A percentile compares a stretch with the other conserved stretches of the same genome.
Evolutionary conservation across 176 grass and related monocot genomes (phyloP).

Genomic region (Puccinellia tenuiflora): DNA sequence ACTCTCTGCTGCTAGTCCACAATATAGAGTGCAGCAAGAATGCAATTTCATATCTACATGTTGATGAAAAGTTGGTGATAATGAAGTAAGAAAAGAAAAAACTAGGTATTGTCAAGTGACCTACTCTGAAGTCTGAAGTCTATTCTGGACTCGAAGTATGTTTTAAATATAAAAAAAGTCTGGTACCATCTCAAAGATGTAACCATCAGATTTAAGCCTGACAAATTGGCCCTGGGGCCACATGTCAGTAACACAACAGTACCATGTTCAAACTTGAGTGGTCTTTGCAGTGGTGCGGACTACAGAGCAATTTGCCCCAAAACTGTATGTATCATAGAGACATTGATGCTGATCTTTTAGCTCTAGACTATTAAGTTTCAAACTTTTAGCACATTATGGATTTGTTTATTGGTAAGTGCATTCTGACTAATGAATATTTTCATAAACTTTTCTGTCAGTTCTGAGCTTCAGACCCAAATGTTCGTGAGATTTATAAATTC

Average conservation of each 20-base stretch:
- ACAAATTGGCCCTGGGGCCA: background rate
- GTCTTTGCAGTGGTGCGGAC: background rate
- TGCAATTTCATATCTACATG: background rate
- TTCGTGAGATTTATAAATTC: background rate
- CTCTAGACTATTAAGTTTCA: background rate
- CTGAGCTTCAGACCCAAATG: background rate
- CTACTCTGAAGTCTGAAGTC: background rate
- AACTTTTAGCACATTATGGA: background rate
- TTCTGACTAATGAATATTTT: background rate
- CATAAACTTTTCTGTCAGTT: background rate
- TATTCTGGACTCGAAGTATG: background rate
- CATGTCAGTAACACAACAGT: no score
- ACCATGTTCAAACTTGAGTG: background rate
- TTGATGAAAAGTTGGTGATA: background rate
- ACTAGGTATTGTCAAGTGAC: background rate
- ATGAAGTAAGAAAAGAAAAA: background rate
- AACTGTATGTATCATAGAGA: background rate
- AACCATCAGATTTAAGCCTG: background rate
- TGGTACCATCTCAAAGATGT: background rate
- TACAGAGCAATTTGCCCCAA: background rate
- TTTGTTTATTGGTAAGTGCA: background rate
- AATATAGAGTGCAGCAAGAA: background rate
- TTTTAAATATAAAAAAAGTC: background rate
- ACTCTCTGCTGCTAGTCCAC: background rate
- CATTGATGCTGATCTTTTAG: conserved; percentile 8